These are phyloP conservation scores for Nitzschia inconspicua DNA, from an alignment of 108 stramenopile species.

Conservation along the genomic window DNA sequence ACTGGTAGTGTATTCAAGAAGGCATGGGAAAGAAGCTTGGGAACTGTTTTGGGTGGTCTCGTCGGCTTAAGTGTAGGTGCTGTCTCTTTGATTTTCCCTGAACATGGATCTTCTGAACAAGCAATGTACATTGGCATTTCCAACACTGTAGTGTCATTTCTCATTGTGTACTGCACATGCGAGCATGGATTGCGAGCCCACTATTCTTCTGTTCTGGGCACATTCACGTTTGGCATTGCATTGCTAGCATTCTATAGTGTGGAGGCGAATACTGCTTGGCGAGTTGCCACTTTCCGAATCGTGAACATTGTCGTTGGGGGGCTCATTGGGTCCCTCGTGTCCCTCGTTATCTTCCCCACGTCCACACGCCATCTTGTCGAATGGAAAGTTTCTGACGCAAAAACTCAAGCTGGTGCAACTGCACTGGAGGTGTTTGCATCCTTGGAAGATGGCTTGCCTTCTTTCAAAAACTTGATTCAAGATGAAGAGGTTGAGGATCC, in stretches of 20 bases:
- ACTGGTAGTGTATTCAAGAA: background rate
- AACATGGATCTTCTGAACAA: background rate
- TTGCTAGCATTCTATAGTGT: background rate
- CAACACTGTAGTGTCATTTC: background rate
- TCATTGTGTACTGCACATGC: background rate
- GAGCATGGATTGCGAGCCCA: background rate
- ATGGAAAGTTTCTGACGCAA: background rate
- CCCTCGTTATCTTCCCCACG: background rate
- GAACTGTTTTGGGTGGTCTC: background rate
- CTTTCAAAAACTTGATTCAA: background rate
- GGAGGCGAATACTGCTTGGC: background rate
- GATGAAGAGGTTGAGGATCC: background rate
- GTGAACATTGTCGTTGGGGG: background rate
- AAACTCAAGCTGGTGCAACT: background rate
- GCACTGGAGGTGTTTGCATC: background rate
- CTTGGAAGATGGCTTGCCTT: background rate
- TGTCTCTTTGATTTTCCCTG: background rate
- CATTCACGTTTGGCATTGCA: background rate
- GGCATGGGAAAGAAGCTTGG: background rate
- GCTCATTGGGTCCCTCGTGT: background rate
- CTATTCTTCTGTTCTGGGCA: background rate
- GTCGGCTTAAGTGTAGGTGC: background rate
- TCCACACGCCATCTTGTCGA: background rate
- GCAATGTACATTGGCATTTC: background rate
- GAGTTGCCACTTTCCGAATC: background rate